Base-by-base conservation (phyloP, 164 flowering plant genomes). In the Berberis vulgaris region DNA sequence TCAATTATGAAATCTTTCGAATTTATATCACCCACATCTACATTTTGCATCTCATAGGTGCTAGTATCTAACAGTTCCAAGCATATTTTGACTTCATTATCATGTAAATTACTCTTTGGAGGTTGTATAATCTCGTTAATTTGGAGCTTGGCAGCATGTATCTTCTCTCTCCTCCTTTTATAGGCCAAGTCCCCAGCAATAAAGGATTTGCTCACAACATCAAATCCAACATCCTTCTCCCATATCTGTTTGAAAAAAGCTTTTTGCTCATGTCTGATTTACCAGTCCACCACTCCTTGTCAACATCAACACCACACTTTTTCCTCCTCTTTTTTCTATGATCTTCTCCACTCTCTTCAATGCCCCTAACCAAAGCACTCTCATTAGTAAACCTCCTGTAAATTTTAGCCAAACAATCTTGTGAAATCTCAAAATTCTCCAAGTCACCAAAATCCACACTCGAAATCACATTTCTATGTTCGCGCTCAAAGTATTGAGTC, bases 1-100 rank as follows among this genome's bases (percentile, higher is more conserved):
- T 90, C 96, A 70, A 93, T 84, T 11, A 88, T 72, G 60, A 82
- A 72, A 74, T 93, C 98, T 69, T 93, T 96, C 86, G 89, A 87
- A 73, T 88, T 91, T 54, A 84, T 49, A 39, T 53, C 76, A 60
- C 47, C 62, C n/a, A 49, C n/a, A 43, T 68, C 43, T 66, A 60
- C 65, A 72, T 45, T 69, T 46, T 50, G 38, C 11, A 3, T 57
- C 43, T 55, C 41, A 62, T 54, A 64, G 68, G 60, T 45, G 7
- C 26, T 76, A n/a, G n/a, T n/a, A n/a, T n/a, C n/a, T n/a, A n/a
- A n/a, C n/a, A n/a, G n/a, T n/a, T n/a, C n/a, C n/a, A n/a, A n/a
- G n/a, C n/a, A n/a, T n/a, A n/a, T 67, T 12, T 6, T 7, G n/a
- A n/a, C n/a, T n/a, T 65, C 66, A 3, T 54, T n/a, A 40, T 45